Base-by-base conservation (phyloP, 352 stramenopile species). In the Halophytophthora batemanensis region DNA sequence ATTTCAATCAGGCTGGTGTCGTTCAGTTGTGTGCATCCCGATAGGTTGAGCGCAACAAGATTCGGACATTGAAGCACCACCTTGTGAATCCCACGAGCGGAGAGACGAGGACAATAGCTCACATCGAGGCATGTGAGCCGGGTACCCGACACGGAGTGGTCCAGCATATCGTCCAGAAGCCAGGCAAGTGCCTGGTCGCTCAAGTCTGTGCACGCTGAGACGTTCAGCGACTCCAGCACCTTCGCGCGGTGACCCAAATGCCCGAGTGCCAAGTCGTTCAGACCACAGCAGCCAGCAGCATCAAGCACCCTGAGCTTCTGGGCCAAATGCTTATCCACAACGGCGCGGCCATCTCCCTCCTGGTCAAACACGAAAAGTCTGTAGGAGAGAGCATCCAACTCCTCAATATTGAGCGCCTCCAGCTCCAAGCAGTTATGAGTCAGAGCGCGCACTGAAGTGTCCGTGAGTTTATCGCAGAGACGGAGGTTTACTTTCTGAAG, bases 341-440 rank as follows among this genome's bases (percentile, higher is more conserved):
- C 66, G 13, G 58, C 74, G 10, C 91, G 77, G 0, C 87, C 88
- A 40, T 98, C 91, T 12, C 70, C 64, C 61, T 82, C 72, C 41
- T 87, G 70, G 46, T 97, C 86, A 53, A 95, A 96, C 15, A 83
- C 41, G 45, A 98, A 97, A 8, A 85, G 56, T 51, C 66, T 81
- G 56, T 92, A 77, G 2, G 77, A 88, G 13, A 87, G 44, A 0
- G 66, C 46, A 19, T 63, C 66, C 21, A 97, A 53, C 13, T 97
- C 91, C 45, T 96, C 80, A n/a, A 97, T 49, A 28, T 90, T 81
- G 12, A 97, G 54, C 3, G 53, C 39, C 35, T 93, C 68, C 0
- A 98, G 57, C 14, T 95, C 69, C 28, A 94, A 65, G 17, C 81
- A 95, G 53, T 94, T 88, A 53, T 96, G 86, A 1, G 80, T 96